Evolutionary conservation across 2,329 filamentous ascomycete species (phyloP).

Genomic region (Aspergillus sp.): DNA sequence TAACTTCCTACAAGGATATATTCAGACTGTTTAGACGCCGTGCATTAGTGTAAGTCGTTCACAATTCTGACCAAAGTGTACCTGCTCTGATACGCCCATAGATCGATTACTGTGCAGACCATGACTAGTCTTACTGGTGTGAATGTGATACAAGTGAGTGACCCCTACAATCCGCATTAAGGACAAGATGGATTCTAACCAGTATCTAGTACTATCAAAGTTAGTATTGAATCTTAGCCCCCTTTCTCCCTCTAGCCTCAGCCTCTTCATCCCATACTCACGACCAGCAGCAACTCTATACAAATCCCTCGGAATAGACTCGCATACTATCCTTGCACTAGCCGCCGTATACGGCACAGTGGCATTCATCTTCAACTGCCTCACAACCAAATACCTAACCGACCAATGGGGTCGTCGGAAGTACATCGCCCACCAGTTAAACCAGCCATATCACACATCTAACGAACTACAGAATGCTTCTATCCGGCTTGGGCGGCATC

Average conservation of each 20-base stretch:
- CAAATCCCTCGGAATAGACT: conserved; percentile 55
- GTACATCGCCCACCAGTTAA: conserved; percentile 29
- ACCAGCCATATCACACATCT: background rate
- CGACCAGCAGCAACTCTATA: conserved; percentile 53
- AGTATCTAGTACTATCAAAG: conserved; percentile 36
- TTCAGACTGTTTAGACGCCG: conserved; percentile 56
- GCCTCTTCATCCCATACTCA: conserved; percentile 30
- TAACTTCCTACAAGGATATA: conserved; percentile 55
- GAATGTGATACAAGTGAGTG: conserved; percentile 56
- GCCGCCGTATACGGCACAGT: conserved; percentile 58
- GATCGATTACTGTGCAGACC: conserved; percentile 58
- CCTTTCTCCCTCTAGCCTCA: too few relatives aligned
- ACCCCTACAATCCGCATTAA: too few relatives aligned
- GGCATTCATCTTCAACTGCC: conserved; percentile 53
- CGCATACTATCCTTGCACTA: conserved; percentile 55
- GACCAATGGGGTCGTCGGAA: conserved; percentile 63
- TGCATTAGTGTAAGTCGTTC: conserved; percentile 49
- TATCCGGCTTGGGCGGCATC: conserved; percentile 55
- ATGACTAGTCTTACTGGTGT: conserved; percentile 61
- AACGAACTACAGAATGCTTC: conserved; percentile 51
- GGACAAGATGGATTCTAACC: background rate
- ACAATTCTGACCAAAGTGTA: background rate
- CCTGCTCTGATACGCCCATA: conserved; percentile 20
- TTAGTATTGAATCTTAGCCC: conserved; percentile 17
- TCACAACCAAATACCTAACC: conserved; percentile 56